A percentile compares a stretch with the other conserved stretches of the same genome.
Evolutionary conservation across 139 green algal species (phyloP).

Genomic region (Zygnema circumcarinatum): DNA sequence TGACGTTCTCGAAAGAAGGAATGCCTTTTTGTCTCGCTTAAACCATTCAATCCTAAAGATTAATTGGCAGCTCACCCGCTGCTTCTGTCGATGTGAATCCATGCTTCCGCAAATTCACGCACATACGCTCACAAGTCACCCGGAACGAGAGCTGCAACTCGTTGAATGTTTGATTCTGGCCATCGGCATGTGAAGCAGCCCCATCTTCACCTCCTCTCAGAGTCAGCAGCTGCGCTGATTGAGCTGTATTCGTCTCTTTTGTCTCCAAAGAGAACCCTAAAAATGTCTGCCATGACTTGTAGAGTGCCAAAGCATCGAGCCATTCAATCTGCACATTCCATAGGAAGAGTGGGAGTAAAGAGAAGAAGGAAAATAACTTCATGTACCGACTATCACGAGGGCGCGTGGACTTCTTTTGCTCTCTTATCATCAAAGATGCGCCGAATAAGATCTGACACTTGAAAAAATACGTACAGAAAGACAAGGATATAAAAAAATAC

Average conservation of each 20-base stretch:
- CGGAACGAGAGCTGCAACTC: not conserved
- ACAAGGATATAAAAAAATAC: not conserved
- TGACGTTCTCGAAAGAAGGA: no score
- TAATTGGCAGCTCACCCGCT: no score
- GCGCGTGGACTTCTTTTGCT: no score
- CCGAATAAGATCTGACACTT: not conserved
- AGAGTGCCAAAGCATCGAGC: not conserved
- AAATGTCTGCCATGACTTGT: not conserved
- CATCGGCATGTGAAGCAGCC: not conserved
- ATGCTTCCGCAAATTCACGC: not conserved
- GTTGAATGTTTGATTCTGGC: not conserved
- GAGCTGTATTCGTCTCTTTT: not conserved
- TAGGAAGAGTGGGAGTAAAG: not conserved
- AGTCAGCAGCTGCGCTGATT: not conserved
- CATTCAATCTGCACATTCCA: not conserved
- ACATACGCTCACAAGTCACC: conserved; percentile 18
- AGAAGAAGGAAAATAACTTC: not conserved
- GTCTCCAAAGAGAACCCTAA: not conserved
- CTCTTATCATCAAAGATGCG: not conserved
- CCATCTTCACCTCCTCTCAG: not conserved
- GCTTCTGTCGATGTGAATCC: conserved; percentile 2
- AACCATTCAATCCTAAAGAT: no score
- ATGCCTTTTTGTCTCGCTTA: no score
- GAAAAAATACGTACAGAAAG: not conserved
- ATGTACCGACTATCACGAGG: no score